Conservation (phyloP, 2,329 filamentous ascomycete species). For the Ophiostoma sp. region DNA sequence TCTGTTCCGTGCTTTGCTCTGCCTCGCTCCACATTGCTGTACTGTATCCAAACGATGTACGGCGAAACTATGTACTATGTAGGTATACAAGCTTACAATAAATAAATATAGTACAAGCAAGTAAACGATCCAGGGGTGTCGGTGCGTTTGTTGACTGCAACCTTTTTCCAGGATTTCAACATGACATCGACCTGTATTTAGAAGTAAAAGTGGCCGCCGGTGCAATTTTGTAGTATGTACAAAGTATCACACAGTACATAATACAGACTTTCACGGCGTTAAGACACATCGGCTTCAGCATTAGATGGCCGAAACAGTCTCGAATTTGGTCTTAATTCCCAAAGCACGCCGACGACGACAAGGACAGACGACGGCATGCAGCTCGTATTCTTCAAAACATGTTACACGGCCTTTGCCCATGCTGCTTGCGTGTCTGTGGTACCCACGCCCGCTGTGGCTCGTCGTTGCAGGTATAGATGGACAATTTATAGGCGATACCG, state of each 20-base stretch:
- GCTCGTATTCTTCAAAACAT: background rate
- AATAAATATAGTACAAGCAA: background rate
- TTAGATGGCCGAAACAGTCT: background rate
- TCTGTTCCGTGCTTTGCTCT: background rate
- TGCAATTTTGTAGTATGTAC: no score
- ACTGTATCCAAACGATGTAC: background rate
- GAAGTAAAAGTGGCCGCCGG: background rate
- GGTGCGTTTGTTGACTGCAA: conserved; percentile 3
- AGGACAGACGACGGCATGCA: background rate
- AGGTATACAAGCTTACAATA: no score
- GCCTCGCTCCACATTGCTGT: background rate
- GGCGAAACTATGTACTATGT: no score
- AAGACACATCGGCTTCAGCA: background rate
- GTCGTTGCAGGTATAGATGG: background rate
- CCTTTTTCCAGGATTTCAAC: background rate
- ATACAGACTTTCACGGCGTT: background rate
- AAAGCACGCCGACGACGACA: background rate
- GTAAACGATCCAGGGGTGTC: background rate
- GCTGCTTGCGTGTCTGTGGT: background rate
- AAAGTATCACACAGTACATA: no score
- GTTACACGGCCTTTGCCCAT: background rate
- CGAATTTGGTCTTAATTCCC: background rate
- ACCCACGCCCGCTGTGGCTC: background rate
- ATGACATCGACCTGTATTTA: background rate
- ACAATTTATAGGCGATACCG: no score